Evolutionary conservation across 768 basidiomycete species (phyloP).

Genomic region (Lentinula detonsa): DNA sequence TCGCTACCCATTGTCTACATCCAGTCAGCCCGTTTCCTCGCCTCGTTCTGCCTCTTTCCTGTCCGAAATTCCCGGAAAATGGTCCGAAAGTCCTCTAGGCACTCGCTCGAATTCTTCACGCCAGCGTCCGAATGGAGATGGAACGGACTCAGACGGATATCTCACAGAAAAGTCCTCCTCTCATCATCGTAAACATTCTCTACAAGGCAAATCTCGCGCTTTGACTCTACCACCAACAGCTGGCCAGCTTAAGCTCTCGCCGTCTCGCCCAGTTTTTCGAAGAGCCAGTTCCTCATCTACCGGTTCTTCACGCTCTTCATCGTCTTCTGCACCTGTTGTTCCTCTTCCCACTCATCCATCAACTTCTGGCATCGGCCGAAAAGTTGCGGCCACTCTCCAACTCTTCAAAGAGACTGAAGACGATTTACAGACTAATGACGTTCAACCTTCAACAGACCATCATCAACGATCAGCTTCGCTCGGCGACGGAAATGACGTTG

Average conservation of each 20-base stretch:
- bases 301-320: slow-evolving; percentile 27
- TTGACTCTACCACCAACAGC: slow-evolving; percentile 10
- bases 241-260: slow-evolving; percentile 6
- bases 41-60: slow-evolving; percentile 12
- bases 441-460: slow-evolving; percentile 23
- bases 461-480: slow-evolving; percentile 17
- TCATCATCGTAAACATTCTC: neutral
- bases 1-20: slow-evolving; percentile 12
- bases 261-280: slow-evolving; percentile 25
- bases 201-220: slow-evolving; percentile 1
- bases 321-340: slow-evolving; percentile 18
- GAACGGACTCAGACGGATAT: slow-evolving; percentile 4
- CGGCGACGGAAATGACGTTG: slow-evolving; percentile 45
- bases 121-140: neutral
- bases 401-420: slow-evolving; percentile 71
- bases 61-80: neutral
- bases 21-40: slow-evolving; percentile 12
- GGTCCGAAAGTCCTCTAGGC: neutral
- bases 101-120: neutral
- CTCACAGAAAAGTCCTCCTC: slow-evolving; percentile 5
- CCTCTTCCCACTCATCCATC: slow-evolving; percentile 17
- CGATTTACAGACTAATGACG: slow-evolving; percentile 22
- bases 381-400: slow-evolving; percentile 77
- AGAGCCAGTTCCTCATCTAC: slow-evolving; percentile 27
- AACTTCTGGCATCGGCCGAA: slow-evolving; percentile 58